Evolutionary conservation across 495 filamentous ascomycete species (phyloP).

Genomic region (Penicillium paradoxum): DNA sequence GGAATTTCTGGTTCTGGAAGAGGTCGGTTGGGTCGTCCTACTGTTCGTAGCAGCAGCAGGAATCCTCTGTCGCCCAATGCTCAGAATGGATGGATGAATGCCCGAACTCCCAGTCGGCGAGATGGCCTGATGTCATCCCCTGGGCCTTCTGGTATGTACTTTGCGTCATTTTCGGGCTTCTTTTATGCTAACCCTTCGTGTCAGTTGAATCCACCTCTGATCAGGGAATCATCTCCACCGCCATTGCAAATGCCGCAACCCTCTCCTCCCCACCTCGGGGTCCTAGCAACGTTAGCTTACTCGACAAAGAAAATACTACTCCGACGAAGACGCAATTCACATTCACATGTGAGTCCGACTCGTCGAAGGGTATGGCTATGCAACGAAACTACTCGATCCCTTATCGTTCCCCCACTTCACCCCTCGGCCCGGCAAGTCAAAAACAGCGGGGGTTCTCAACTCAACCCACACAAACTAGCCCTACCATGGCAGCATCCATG

Average conservation of each 20-base stretch:
- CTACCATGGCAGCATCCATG: constrained; percentile 40
- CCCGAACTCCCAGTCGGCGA: constrained; percentile 32
- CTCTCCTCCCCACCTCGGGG: constrained; percentile 55
- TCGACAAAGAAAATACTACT: constrained; percentile 62
- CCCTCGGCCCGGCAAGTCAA: constrained; percentile 24
- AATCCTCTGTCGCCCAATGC: constrained; percentile 54
- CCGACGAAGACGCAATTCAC: constrained; percentile 80
- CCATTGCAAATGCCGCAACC: constrained; percentile 84
- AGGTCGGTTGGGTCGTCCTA: constrained; percentile 67
- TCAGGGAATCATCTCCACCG: constrained; percentile 78
- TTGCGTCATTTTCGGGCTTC: background rate
- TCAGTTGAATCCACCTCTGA: constrained; percentile 41
- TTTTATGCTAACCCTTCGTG: constrained; percentile 7
- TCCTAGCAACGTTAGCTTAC: constrained; percentile 68
- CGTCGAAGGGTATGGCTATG: constrained; percentile 57
- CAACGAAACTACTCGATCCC: constrained; percentile 35
- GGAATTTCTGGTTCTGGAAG: constrained; percentile 73
- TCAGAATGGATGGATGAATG: constrained; percentile 33
- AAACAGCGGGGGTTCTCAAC: constrained; percentile 43
- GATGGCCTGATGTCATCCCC: constrained; percentile 39
- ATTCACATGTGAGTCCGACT: constrained; percentile 80
- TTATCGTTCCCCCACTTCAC: constrained; percentile 33
- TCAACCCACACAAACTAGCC: constrained; percentile 60
- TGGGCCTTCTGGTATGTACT: constrained; percentile 32
- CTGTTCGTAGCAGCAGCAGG: constrained; percentile 51